Conservation (phyloP, 2,329 filamentous ascomycete genomes). For the Ophiocordyceps camponoti-floridani region DNA sequence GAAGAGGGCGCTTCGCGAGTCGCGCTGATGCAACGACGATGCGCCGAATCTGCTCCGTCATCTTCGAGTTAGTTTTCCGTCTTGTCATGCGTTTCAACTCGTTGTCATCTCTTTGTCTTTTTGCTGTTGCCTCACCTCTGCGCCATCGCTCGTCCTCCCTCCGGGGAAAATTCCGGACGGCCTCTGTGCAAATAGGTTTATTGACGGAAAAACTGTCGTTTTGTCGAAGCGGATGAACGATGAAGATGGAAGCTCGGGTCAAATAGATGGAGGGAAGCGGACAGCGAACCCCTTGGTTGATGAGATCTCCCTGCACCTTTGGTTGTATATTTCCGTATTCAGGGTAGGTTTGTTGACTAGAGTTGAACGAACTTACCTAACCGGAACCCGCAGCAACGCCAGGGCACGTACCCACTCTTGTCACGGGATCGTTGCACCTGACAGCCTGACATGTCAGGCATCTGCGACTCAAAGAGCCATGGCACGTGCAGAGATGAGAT, state of each 20-base stretch:
- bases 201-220: too few relatives aligned
- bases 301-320: neutral
- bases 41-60: slow-evolving; percentile 38
- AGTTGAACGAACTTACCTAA: neutral
- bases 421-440: neutral
- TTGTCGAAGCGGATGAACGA: too few relatives aligned
- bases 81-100: neutral
- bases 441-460: neutral
- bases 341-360: neutral
- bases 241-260: too few relatives aligned
- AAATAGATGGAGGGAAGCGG: too few relatives aligned
- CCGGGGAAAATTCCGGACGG: too few relatives aligned
- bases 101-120: neutral
- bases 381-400: neutral
- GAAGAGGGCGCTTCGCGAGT: slow-evolving; percentile 57
- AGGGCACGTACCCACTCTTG: neutral
- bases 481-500: neutral
- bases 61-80: neutral
- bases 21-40: slow-evolving; percentile 54
- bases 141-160: neutral
- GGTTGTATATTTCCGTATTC: neutral
- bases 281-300: too few relatives aligned
- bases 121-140: neutral
- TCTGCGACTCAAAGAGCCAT: neutral
- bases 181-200: too few relatives aligned